Evolutionary conservation across 2,329 filamentous ascomycete species (phyloP), one percentile per base, ranked within the genome.

Genomic region (Neobulgaria alba): DNA sequence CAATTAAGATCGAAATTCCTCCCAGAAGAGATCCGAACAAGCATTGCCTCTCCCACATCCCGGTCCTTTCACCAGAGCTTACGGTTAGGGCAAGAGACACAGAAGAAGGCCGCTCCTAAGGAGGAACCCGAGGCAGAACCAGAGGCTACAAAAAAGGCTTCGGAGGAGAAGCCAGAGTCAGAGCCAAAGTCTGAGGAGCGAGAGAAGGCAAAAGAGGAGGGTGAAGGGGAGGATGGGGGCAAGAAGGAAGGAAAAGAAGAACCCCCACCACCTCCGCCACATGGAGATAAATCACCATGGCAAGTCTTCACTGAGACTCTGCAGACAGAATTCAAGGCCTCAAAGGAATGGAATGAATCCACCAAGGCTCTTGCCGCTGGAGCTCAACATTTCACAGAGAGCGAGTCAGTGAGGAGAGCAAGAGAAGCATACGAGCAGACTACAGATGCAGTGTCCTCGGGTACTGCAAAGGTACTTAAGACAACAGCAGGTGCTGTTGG

Each of bases 291-390:
- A 72, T 92, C 90, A 3, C 92, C 92, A 39, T 96, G 92, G 89
- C 87, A 96, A 62, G 92, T 98, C 21, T 98, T 98, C 68, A 86
- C 86, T 58, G 92, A 98, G 60, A 98, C 92, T n/a, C 77, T 98
- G 65, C 79, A 86, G 62, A 75, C 73, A 42, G 92, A 98, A 65
- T 94, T 98, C 67, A 88, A 95, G 64, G 85, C 87, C 38, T 96
- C 89, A 12, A 95, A 96, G 61, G 92, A 98, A 63, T 98, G 92
- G 92, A 95, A 98, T 59, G 92, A 98, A 60, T 94, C 87, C 32
- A 98, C 90, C 31, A 96, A 98, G 68, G 86, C 92, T 51, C 75
- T 98, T 31, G 85, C 86, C 14, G 86, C 85, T 36, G 85, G 84
- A 4, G 87, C 90, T 14, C 83, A 95, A 59, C 81, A 95, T 57